Evolutionary conservation across 83 land plant species (phyloP).

Genomic region (Larix sibirica): DNA sequence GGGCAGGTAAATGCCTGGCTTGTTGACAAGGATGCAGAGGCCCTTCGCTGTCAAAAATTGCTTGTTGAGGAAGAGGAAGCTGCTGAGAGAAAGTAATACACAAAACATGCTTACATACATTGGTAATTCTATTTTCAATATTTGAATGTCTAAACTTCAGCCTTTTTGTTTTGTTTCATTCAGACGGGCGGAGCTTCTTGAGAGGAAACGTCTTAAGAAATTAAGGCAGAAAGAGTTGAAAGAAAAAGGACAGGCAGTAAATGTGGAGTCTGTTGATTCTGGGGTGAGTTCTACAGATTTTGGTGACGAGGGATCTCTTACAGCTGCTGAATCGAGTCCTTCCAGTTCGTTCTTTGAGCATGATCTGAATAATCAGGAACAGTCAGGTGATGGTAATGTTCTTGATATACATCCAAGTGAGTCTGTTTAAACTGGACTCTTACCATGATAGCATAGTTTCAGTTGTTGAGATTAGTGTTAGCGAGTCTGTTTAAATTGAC

Average conservation of each 20-base stretch:
- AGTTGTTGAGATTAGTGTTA: neutral
- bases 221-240: conserved; percentile 67
- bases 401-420: neutral
- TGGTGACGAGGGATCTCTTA: conserved; percentile 2
- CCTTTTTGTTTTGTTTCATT: conserved; percentile 2
- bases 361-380: neutral
- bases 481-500: conserved; percentile 2
- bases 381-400: too few species aligned
- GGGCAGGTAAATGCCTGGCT: conserved; percentile 86
- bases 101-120: neutral
- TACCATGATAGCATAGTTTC: neutral
- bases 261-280: conserved; percentile 9
- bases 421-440: neutral
- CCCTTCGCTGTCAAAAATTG: conserved; percentile 76
- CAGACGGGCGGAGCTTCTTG: conserved; percentile 59
- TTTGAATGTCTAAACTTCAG: neutral
- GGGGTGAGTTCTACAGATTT: conserved; percentile 13
- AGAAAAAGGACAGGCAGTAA: conserved; percentile 33
- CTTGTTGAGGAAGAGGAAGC: conserved; percentile 97
- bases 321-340: conserved; percentile 25
- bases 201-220: conserved; percentile 62
- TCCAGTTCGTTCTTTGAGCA: conserved; percentile 14
- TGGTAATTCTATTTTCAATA: neutral
- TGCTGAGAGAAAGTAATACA: conserved; percentile 74
- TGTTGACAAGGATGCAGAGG: conserved; percentile 89